A percentile compares a stretch with the other conserved stretches of the same genome.
These are phyloP conservation scores for Kodamaea kaohsiungensis DNA, from an alignment of 805 yeast genomes.

Conservation along the genomic window DNA sequence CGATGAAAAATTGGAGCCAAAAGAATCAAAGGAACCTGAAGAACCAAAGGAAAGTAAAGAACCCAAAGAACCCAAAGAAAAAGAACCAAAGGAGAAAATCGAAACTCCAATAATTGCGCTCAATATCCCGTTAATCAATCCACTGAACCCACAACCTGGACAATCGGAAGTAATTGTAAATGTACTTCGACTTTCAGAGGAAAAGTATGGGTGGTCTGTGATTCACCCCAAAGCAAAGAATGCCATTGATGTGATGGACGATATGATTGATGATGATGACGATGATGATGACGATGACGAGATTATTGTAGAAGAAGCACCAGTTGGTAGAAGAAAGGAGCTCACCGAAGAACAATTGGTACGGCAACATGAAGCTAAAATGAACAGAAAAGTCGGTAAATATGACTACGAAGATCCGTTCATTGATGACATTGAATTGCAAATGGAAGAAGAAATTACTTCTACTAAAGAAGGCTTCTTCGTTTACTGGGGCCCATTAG, in stretches of 20 bases:
- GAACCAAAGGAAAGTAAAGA: constrained; percentile 12
- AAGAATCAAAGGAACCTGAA: not conserved
- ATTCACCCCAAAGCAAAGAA: constrained; percentile 68
- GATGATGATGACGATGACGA: constrained; percentile 47
- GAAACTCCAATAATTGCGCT: constrained; percentile 52
- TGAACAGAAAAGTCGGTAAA: constrained; percentile 80
- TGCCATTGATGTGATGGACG: constrained; percentile 53
- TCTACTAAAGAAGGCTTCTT: constrained; percentile 94
- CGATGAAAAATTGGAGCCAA: constrained; percentile 13
- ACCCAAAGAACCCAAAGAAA: constrained; percentile 1
- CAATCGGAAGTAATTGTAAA: constrained; percentile 68
- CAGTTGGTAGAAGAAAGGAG: constrained; percentile 27
- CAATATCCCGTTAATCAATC: constrained; percentile 51
- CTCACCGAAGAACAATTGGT: constrained; percentile 45
- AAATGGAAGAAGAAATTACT: constrained; percentile 91
- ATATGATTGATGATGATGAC: constrained; percentile 50
- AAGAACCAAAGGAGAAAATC: constrained; percentile 2
- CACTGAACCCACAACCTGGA: constrained; percentile 52
- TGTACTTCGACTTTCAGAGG: constrained; percentile 73
- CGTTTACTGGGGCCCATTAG: constrained; percentile 89
- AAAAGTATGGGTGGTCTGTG: constrained; percentile 77
- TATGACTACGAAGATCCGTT: constrained; percentile 94
- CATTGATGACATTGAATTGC: constrained; percentile 90
- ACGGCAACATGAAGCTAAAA: constrained; percentile 43
- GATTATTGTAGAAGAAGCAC: constrained; percentile 14